These are phyloP conservation scores for Exophiala viscosa DNA, from an alignment of 2,329 filamentous ascomycete genomes.

Conservation along the genomic window DNA sequence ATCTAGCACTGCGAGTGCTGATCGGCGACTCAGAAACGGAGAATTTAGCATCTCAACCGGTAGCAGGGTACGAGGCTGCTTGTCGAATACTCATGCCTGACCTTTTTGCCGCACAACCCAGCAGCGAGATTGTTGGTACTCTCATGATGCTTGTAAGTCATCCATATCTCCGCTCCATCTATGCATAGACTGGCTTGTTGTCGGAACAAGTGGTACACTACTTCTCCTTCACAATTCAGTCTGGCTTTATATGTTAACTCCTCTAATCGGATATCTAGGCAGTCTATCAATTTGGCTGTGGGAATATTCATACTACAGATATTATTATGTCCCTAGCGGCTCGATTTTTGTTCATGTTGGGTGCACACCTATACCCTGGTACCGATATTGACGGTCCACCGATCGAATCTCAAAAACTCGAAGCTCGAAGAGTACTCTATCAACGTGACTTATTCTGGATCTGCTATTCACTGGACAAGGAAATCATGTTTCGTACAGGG, in stretches of 20 bases:
- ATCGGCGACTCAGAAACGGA: slow-evolving; percentile 23
- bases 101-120: slow-evolving; percentile 31
- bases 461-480: slow-evolving; percentile 54
- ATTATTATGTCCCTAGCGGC: slow-evolving; percentile 47
- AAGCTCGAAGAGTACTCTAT: slow-evolving; percentile 27
- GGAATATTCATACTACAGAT: slow-evolving; percentile 45
- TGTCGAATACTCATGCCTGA: slow-evolving; percentile 44
- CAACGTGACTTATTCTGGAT: slow-evolving; percentile 52
- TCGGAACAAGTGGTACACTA: background rate
- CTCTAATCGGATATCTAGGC: slow-evolving; percentile 36
- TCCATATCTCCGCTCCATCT: no score
- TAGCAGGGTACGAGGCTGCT: slow-evolving; percentile 41
- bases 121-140: slow-evolving; percentile 45
- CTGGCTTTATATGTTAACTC: background rate
- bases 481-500: slow-evolving; percentile 52
- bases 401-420: slow-evolving; percentile 1
- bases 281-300: slow-evolving; percentile 45
- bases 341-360: slow-evolving; percentile 49
- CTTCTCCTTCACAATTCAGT: background rate
- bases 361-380: slow-evolving; percentile 39
- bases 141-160: slow-evolving; percentile 48
- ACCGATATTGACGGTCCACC: slow-evolving; percentile 20
- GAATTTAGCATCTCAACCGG: slow-evolving; percentile 34
- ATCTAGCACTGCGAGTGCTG: slow-evolving; percentile 40
- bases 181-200: no score